Base-by-base conservation (phyloP, 2,329 filamentous ascomycete species). In the Fusarium tupiense region DNA sequence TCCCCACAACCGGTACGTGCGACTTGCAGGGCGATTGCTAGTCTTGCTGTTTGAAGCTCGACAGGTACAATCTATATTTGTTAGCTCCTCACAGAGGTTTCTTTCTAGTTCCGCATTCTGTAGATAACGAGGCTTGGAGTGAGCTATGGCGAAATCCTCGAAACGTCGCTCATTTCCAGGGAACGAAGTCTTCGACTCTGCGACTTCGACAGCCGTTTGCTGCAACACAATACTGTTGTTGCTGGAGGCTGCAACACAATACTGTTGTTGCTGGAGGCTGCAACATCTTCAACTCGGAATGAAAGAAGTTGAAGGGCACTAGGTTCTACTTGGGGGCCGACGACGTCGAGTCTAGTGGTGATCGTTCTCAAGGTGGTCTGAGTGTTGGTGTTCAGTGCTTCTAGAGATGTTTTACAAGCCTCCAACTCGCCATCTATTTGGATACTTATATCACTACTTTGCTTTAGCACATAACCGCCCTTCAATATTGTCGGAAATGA, bases 31-130 rank as follows among this genome's bases (percentile, higher is more conserved):
- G 6, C 17, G 22, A 11, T 6, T 6, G 0, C 6, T 14, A 4
- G 3, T 2, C 6, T 35, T 8, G 0, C 3, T 1, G 0, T 10
- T 24, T 35, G 4, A 24, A 3, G n/a, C 8, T 5, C 22, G 4
- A 0, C 22, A 52, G 8, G 17, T 52, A 2, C 49, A 52, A 6
- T 24, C 4, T 3, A 24, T 52, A 0, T 4, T 1, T 14, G 22
- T 0, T 3, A 35, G 22, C 8, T 52, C 2, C 3, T 35, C 4
- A 3, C 6, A 35, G 1, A 52, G 49, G 0, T 3, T 52, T 24
- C 1, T 1, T 20, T 52, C 49, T 0, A 35, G 6, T 0, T 24
- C 12, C 0, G 49, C 8, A 11, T 14, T 52, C 8, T 35, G 17
- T 0, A 24, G 17, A 52, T 52, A 35, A 24, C 17, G 17, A 11